These are phyloP conservation scores for Austroboletus novae-zelandiae DNA, from an alignment of 1,284 basidiomycete genomes.

Conservation along the genomic window DNA sequence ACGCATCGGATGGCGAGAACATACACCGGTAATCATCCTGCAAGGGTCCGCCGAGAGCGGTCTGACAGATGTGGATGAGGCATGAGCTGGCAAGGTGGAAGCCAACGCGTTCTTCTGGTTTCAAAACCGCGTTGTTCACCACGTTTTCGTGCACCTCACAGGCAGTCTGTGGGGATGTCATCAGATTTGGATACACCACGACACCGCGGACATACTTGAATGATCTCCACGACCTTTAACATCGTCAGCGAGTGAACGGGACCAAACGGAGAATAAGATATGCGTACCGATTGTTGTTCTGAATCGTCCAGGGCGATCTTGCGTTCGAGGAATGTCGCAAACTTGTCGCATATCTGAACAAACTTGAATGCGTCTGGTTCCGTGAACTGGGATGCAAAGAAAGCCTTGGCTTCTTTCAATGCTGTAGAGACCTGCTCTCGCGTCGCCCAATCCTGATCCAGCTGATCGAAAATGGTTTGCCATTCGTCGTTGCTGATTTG, in stretches of 20 bases:
- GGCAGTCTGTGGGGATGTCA: conserved; percentile 13
- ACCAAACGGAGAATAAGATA: background rate
- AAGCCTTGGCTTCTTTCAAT: conserved; percentile 13
- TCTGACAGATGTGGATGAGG: conserved; percentile 14
- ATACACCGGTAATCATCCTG: conserved; percentile 9
- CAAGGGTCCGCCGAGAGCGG: conserved; percentile 1
- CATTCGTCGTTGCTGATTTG: background rate
- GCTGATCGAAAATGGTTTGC: conserved; percentile 2
- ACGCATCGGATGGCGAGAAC: conserved; percentile 3
- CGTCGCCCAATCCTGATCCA: background rate
- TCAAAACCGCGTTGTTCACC: conserved; percentile 14
- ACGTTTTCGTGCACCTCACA: conserved; percentile 26
- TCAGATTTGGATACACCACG: background rate
- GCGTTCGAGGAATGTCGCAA: conserved; percentile 15
- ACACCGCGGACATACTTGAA: conserved; percentile 17
- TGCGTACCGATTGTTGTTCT: conserved; percentile 16
- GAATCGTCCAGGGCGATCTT: background rate
- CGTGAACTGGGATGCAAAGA: conserved; percentile 13
- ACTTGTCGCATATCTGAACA: conserved; percentile 9
- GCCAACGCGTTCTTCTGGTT: conserved; percentile 2
- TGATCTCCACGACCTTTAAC: conserved; percentile 15
- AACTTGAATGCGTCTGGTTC: conserved; percentile 12
- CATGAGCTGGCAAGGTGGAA: conserved; percentile 10
- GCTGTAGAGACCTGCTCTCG: conserved; percentile 1
- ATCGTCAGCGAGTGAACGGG: conserved; percentile 4